Evolutionary conservation across 2,329 filamentous ascomycete genomes (phyloP), one percentile per base, ranked within the genome.

Genomic region (Fusarium oligoseptatum): DNA sequence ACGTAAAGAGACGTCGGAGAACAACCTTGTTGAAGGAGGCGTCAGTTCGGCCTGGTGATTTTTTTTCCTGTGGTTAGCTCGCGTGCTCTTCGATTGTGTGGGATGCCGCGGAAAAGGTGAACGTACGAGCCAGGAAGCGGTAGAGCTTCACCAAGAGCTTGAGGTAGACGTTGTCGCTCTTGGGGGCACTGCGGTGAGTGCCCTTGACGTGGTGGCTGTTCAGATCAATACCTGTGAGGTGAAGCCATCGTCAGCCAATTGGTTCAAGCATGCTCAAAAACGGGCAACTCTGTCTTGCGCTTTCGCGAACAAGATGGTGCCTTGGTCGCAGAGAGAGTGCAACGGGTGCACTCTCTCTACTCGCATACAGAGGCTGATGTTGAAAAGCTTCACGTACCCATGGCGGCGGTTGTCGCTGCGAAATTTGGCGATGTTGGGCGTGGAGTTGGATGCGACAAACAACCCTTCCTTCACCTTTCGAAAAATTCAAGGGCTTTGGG

Each of bases 1-100:
- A 98, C 94, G 97, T 98, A 85, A 98, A 98, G 74, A 99, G 93
- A 83, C 97, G 94, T 86, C 96, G 95, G 83, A 99, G 94, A 84
- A 99, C 92, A 83, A 97, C 94, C 91, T 98, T 97, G 94, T 99
- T 99, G 94, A 99, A 99, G 88, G 91, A 91, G 78, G 95, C 91
- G 87, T 98, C 97, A 85, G 97, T 99, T 85, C 97, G 95, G 88
- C 95, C 94, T 97, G 64, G 6, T 41, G 56, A n/a, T 36, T 37
- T 22, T 41, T 50, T 41, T 50, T 50, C 4, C 5, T 9, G 27
- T 58, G 58, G 63, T 75, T 73, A 77, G 67, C 61, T 61, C 43
- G 60, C 24, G 60, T 48, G 20, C 36, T 64, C 43, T 45, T 64
- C 60, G 56, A 10, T 56, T 64, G 56, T 58, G 24, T 24, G 24